Evolutionary conservation across 1,139 yeast species (phyloP).

Genomic region (Zhuliangozyma blackwelliae): DNA sequence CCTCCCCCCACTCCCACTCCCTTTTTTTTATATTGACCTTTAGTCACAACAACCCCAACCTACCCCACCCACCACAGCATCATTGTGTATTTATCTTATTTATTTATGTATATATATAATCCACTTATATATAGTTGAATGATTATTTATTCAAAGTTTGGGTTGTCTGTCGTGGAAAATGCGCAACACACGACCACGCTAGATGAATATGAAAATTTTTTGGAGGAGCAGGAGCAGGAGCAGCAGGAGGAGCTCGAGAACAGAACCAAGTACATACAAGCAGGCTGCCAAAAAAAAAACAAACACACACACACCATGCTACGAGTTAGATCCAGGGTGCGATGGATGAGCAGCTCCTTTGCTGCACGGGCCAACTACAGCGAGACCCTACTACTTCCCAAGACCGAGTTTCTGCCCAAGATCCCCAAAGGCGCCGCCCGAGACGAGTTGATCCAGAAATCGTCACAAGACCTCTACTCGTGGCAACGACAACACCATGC

Average conservation of each 20-base stretch:
- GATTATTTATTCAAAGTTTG: neutral
- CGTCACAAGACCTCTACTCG: conserved; percentile 28
- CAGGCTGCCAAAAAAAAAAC: no score
- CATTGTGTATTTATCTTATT: no score
- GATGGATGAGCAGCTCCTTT: conserved; percentile 3
- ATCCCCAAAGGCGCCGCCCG: conserved; percentile 30
- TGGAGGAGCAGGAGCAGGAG: no score
- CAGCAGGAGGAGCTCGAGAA: no score
- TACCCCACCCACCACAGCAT: no score
- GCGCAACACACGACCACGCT: neutral
- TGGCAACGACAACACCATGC: conserved; percentile 26
- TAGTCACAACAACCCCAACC: no score
- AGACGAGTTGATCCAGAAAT: conserved; percentile 19
- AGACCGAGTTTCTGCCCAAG: conserved; percentile 39
- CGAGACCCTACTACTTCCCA: conserved; percentile 37
- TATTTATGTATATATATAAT: neutral
- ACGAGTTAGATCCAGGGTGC: conserved; percentile 3
- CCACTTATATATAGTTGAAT: neutral
- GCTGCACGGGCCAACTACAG: conserved; percentile 17
- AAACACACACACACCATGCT: no score
- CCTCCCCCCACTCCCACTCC: no score
- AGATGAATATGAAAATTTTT: no score
- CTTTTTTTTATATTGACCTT: no score
- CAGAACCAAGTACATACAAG: no score
- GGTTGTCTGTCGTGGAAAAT: neutral